phyloP scores from a whole-genome alignment of 2,329 filamentous ascomycete species.

The Aspergillus nomiae region DNA sequence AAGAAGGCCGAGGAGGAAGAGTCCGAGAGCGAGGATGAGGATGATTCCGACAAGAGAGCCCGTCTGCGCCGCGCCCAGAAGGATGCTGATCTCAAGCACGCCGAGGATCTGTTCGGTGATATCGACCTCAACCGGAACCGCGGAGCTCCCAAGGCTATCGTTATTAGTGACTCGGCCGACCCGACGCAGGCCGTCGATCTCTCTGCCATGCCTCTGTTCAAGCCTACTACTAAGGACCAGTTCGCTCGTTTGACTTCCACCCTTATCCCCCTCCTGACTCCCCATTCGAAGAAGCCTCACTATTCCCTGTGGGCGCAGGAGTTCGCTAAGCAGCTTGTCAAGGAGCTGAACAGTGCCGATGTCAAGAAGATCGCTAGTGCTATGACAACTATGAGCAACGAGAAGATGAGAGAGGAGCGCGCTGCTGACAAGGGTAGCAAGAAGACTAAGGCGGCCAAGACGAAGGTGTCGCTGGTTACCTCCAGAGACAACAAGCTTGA shows the following conservation, averaged over 20 bases:
- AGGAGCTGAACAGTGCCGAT: constrained; percentile 86
- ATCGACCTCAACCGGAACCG: constrained; percentile 70
- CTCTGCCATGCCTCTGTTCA: constrained; percentile 78
- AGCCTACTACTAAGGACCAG: constrained; percentile 81
- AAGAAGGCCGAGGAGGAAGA: constrained; percentile 61
- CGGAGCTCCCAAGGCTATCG: constrained; percentile 64
- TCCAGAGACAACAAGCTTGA: constrained; percentile 64
- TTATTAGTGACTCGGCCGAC: constrained; percentile 68
- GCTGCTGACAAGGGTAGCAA: constrained; percentile 88
- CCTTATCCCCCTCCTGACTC: constrained; percentile 74
- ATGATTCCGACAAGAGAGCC: constrained; percentile 70
- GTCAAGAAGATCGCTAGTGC: constrained; percentile 93
- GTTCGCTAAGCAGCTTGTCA: constrained; percentile 81
- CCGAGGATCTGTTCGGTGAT: constrained; percentile 84
- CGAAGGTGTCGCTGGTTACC: constrained; percentile 78
- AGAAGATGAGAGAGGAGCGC: constrained; percentile 99
- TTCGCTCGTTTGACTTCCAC: constrained; percentile 78
- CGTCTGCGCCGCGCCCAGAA: constrained; percentile 79
- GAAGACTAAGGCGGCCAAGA: constrained; percentile 97
- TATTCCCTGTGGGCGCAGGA: constrained; percentile 90
- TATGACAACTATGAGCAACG: constrained; percentile 88
- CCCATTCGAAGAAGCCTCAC: constrained; percentile 82
- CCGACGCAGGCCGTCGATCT: constrained; percentile 81
- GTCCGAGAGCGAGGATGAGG: constrained; percentile 62
- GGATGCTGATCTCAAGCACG: constrained; percentile 85